A percentile compares a stretch with the other conserved stretches of the same genome.
phyloP scores from a whole-genome alignment of 192 early-diverging fungal species.

The Irineochytrium annulatum region DNA sequence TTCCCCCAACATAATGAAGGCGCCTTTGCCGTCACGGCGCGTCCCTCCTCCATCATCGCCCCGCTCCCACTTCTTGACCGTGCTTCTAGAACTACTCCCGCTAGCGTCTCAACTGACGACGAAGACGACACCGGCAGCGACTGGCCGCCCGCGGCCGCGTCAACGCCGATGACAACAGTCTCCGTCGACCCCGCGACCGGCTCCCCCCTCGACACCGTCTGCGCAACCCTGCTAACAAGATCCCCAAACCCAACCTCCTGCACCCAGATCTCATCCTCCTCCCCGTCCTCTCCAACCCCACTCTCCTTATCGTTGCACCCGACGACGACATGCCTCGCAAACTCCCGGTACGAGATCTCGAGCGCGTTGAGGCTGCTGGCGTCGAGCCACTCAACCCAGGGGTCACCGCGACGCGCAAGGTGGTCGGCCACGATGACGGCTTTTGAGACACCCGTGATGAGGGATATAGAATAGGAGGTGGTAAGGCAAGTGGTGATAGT shows the following conservation, averaged over 20 bases:
- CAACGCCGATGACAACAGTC: no score
- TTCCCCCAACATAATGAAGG: background rate
- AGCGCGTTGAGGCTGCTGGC: background rate
- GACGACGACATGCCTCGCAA: background rate
- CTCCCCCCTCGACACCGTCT: background rate
- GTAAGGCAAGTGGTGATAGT: background rate
- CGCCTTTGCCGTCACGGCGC: background rate
- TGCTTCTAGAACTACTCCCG: background rate
- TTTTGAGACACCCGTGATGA: background rate
- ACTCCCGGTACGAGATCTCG: background rate
- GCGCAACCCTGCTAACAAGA: background rate
- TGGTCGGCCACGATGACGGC: background rate
- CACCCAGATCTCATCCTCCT: background rate
- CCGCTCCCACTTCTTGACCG: background rate
- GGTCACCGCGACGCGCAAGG: background rate
- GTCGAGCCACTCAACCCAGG: conserved; percentile 2
- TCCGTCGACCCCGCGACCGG: background rate
- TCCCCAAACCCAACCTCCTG: background rate
- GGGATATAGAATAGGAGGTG: background rate
- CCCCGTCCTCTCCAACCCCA: background rate
- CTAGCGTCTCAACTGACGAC: no score
- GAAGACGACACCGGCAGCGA: background rate
- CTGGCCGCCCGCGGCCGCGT: background rate
- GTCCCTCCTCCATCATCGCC: background rate
- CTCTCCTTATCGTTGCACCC: background rate